phyloP scores from a whole-genome alignment of 2,329 filamentous ascomycete species.

The Didymella segeticola region DNA sequence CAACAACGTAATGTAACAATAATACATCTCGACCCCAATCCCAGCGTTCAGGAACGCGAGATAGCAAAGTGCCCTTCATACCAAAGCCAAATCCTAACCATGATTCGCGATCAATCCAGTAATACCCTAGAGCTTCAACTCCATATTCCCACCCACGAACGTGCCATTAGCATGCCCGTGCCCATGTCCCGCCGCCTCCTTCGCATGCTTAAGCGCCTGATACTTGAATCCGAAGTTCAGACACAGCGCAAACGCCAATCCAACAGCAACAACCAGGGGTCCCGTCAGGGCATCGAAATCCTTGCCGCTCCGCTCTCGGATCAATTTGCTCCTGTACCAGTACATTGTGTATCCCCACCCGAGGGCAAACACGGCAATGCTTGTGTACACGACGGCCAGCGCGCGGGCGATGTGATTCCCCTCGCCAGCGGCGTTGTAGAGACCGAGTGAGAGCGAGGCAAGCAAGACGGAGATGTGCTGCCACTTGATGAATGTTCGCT shows the following conservation, averaged over 20 bases:
- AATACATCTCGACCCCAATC: no score
- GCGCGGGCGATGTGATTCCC: constrained; percentile 74
- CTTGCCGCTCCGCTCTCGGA: constrained; percentile 82
- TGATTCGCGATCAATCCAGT: no score
- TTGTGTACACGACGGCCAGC: constrained; percentile 83
- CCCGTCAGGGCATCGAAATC: constrained; percentile 92
- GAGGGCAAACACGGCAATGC: constrained; percentile 82
- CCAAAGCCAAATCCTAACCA: no score
- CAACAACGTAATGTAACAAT: no score
- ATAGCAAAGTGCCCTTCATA: no score
- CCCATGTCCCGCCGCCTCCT: constrained; percentile 7
- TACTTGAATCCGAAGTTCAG: constrained; percentile 86
- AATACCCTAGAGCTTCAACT: constrained; percentile 28
- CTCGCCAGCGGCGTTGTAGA: constrained; percentile 87
- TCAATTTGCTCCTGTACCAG: constrained; percentile 76
- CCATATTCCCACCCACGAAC: constrained; percentile 23
- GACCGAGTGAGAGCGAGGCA: constrained; percentile 78
- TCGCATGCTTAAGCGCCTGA: constrained; percentile 22
- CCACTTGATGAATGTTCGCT: constrained; percentile 98
- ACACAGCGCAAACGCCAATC: constrained; percentile 77
- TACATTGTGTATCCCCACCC: constrained; percentile 89
- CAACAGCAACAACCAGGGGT: constrained; percentile 80
- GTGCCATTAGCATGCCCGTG: constrained; percentile 15
- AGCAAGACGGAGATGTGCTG: constrained; percentile 92
- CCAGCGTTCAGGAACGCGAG: no score